Conservation (phyloP, 768 basidiomycete genomes). For the Kwoniella dendrophila region DNA sequence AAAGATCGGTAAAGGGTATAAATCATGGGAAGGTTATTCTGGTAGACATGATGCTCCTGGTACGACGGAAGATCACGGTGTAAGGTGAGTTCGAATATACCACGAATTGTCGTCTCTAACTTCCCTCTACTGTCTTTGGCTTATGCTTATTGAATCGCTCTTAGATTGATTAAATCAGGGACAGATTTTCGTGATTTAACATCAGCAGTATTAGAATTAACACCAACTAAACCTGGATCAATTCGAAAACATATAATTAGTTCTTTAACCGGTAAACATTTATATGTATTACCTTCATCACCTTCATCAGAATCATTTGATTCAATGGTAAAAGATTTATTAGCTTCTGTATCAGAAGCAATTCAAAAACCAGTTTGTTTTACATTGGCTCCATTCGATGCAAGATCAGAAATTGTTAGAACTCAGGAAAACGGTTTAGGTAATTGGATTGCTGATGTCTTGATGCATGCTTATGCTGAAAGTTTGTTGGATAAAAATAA, state of each 20-base stretch:
- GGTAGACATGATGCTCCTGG: conserved; percentile 41
- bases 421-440: conserved; percentile 66
- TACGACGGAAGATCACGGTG: conserved; percentile 45
- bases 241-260: conserved; percentile 68
- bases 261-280: conserved; percentile 65
- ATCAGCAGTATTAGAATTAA: conserved; percentile 68
- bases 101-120: background rate
- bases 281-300: conserved; percentile 65
- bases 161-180: conserved; percentile 72
- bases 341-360: conserved; percentile 70
- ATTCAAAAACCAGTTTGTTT: conserved; percentile 77
- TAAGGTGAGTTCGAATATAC: conserved; percentile 18
- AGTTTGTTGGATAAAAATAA: conserved; percentile 38
- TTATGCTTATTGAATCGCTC: background rate
- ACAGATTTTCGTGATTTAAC: conserved; percentile 87
- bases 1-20: conserved; percentile 51
- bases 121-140: background rate
- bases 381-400: conserved; percentile 68
- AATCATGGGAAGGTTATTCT: conserved; percentile 49
- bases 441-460: conserved; percentile 81
- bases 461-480: conserved; percentile 68
- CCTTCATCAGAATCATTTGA: conserved; percentile 64
- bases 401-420: conserved; percentile 74
- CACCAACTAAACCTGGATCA: conserved; percentile 65
- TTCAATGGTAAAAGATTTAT: conserved; percentile 65